These are phyloP conservation scores for Ustilago xerochloae DNA, from an alignment of 1,284 basidiomycete species.

Conservation along the genomic window DNA sequence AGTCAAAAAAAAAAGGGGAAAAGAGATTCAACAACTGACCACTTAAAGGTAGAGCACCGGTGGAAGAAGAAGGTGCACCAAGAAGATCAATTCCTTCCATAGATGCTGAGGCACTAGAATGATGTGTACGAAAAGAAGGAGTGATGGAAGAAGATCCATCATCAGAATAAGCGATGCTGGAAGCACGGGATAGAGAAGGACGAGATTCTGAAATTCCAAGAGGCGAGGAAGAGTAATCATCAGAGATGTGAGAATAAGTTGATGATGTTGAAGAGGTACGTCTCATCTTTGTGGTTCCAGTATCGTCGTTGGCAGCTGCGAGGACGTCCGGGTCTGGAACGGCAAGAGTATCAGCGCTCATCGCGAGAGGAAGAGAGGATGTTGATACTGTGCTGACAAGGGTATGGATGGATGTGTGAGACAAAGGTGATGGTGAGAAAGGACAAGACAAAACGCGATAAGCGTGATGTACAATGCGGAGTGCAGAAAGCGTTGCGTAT, in stretches of 20 bases:
- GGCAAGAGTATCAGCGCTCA: conserved; percentile 11
- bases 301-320: not conserved
- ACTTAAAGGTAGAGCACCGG: conserved; percentile 21
- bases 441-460: not conserved
- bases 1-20: no score
- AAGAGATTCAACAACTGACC: not conserved
- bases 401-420: not conserved
- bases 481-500: not conserved
- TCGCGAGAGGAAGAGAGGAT: not conserved
- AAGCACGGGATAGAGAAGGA: conserved; percentile 34
- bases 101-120: conserved; percentile 29
- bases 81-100: conserved; percentile 49
- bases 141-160: conserved; percentile 24
- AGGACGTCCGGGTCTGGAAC: conserved; percentile 11
- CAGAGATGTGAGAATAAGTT: conserved; percentile 11
- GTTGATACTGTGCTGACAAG: no score
- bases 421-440: not conserved
- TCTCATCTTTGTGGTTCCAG: conserved; percentile 18
- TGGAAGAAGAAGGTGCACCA: conserved; percentile 9
- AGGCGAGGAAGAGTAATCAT: conserved; percentile 11
- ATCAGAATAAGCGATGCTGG: conserved; percentile 38
- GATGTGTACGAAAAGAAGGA: conserved; percentile 19
- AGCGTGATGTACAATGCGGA: not conserved
- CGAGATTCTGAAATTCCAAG: not conserved
- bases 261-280: conserved; percentile 26